These are phyloP conservation scores for Stylosanthes scabra DNA, from an alignment of 331 rosid species.

Conservation along the genomic window DNA sequence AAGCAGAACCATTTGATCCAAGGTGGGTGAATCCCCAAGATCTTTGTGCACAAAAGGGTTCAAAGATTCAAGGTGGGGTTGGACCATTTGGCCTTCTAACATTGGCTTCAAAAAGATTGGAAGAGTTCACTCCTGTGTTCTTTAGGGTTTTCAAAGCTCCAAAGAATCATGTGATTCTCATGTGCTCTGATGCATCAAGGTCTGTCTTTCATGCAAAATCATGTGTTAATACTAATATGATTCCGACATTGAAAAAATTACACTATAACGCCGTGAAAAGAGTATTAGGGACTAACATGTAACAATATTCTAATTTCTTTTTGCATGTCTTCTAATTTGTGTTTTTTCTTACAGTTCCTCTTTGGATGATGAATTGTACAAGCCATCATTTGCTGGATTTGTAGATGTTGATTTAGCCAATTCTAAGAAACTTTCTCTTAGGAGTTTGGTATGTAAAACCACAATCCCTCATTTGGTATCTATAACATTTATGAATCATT, in stretches of 20 bases:
- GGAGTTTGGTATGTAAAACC: constrained; percentile 68
- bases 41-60: too few species aligned
- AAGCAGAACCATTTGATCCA: too few species aligned
- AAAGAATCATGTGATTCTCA: constrained; percentile 61
- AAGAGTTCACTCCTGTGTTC: constrained; percentile 91
- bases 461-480: background rate
- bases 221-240: too few species aligned
- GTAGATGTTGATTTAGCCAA: constrained; percentile 62
- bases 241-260: too few species aligned
- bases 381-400: constrained; percentile 83
- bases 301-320: too few species aligned
- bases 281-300: too few species aligned
- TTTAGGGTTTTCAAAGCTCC: constrained; percentile 75
- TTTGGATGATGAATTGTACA: constrained; percentile 54
- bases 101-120: constrained; percentile 67
- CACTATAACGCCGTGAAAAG: too few species aligned
- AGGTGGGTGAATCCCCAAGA: too few species aligned
- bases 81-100: constrained; percentile 93
- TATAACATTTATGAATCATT: too few species aligned
- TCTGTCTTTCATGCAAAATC: too few species aligned
- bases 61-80: constrained; percentile 64
- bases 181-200: constrained; percentile 94
- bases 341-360: constrained; percentile 56
- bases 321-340: constrained; percentile 9
- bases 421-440: constrained; percentile 68